Evolutionary conservation across 2,329 filamentous ascomycete species (phyloP).

Genomic region (Camillea tinctor): DNA sequence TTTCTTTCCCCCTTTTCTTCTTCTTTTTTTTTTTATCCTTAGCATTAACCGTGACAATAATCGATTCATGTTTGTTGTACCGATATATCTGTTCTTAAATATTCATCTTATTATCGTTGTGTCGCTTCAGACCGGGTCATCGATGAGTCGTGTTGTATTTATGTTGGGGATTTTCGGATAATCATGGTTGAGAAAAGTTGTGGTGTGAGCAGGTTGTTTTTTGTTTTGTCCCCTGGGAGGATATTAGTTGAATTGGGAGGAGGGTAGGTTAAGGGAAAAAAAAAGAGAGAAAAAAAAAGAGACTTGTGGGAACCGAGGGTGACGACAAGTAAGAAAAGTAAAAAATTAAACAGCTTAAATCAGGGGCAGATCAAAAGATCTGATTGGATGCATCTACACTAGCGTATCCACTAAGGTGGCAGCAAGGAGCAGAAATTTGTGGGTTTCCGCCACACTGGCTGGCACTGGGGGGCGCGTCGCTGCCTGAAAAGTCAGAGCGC

Average conservation of each 20-base stretch:
- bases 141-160: background rate
- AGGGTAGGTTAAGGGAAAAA: slow-evolving; percentile 1
- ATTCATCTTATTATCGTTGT: background rate
- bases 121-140: background rate
- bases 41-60: too few species aligned
- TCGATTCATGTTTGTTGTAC: too few species aligned
- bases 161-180: background rate
- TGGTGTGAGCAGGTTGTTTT: background rate
- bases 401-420: slow-evolving; percentile 28
- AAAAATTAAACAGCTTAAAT: slow-evolving; percentile 29
- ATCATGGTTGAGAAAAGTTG: background rate
- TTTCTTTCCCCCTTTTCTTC: background rate
- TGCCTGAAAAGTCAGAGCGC: slow-evolving; percentile 28
- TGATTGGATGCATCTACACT: slow-evolving; percentile 26
- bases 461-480: slow-evolving; percentile 26
- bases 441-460: slow-evolving; percentile 32
- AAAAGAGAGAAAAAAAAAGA: slow-evolving; percentile 23
- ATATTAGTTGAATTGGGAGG: slow-evolving; percentile 6
- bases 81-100: background rate
- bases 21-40: too few species aligned
- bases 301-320: slow-evolving; percentile 30
- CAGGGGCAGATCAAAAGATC: slow-evolving; percentile 20
- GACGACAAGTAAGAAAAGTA: slow-evolving; percentile 24
- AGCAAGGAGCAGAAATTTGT: slow-evolving; percentile 27
- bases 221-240: background rate